Percentiles rank a stretch among this genome's conserved stretches.
Conservation (phyloP, 2,329 filamentous ascomycete genomes). For the Neophaeococcomyces aloes region DNA sequence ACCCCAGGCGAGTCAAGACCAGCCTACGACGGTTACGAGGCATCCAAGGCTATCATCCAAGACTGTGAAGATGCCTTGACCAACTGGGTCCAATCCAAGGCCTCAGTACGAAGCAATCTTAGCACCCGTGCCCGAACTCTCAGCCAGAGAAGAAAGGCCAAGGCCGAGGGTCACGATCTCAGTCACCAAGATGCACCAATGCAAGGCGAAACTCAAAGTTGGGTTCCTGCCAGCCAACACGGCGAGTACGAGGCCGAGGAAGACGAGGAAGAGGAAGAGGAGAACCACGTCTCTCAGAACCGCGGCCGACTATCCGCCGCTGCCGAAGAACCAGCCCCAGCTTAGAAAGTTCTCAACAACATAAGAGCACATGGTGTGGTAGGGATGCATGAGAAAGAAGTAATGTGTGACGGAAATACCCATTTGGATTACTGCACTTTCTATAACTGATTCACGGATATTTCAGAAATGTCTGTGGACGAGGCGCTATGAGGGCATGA, state of each 20-base stretch:
- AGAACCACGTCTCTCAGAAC: slow-evolving; percentile 11
- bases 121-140: slow-evolving; percentile 79
- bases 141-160: slow-evolving; percentile 65
- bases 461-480: no score
- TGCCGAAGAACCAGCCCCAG: not conserved
- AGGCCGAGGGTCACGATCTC: slow-evolving; percentile 57
- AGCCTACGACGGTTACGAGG: slow-evolving; percentile 96
- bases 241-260: slow-evolving; percentile 34
- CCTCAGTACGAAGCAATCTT: slow-evolving; percentile 75
- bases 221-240: slow-evolving; percentile 63
- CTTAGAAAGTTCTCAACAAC: not conserved
- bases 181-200: slow-evolving; percentile 70
- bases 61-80: slow-evolving; percentile 96
- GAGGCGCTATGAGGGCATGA: no score
- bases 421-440: no score
- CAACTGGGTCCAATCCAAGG: slow-evolving; percentile 90
- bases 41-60: slow-evolving; percentile 96
- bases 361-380: no score
- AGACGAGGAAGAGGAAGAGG: slow-evolving; percentile 33
- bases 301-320: slow-evolving; percentile 3
- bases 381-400: slow-evolving; percentile 5
- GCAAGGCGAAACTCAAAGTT: slow-evolving; percentile 65
- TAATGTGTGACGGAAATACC: no score
- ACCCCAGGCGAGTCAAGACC: slow-evolving; percentile 93
- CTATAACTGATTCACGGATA: no score